Conservation (phyloP, 495 filamentous ascomycete genomes). For the Aspergillus wentii region DNA sequence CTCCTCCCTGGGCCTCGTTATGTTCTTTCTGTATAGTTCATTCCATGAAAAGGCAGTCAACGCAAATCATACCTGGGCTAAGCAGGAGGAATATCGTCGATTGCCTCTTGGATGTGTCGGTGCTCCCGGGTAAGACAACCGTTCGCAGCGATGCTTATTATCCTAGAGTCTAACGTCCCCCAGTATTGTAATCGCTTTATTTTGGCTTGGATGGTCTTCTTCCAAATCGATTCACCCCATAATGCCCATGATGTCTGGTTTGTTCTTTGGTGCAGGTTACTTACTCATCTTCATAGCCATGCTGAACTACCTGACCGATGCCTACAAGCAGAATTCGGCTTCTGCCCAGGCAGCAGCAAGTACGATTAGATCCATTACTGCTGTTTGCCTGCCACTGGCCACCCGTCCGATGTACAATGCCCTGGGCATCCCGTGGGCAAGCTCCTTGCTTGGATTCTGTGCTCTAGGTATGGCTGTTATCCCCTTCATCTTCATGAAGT, state of each 20-base stretch:
- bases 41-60: too few species aligned
- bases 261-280: conserved; percentile 49
- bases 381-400: conserved; percentile 55
- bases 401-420: conserved; percentile 49
- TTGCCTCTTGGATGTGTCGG: conserved; percentile 37
- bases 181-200: conserved; percentile 48
- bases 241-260: conserved; percentile 39
- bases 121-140: too few species aligned
- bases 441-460: conserved; percentile 41
- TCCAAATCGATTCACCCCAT: conserved; percentile 40
- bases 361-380: conserved; percentile 47
- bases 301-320: conserved; percentile 49
- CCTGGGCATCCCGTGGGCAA: conserved; percentile 57
- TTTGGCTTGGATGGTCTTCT: conserved; percentile 57
- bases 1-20: too few species aligned
- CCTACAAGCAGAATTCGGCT: conserved; percentile 31
- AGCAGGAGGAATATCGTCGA: too few species aligned
- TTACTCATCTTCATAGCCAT: conserved; percentile 42
- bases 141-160: too few species aligned
- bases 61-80: too few species aligned
- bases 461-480: conserved; percentile 33
- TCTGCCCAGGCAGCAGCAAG: conserved; percentile 25
- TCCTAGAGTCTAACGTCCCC: conserved; percentile 46
- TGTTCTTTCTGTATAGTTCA: too few species aligned
- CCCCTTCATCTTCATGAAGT: conserved; percentile 35